Percentiles rank a stretch among this genome's conserved stretches.
Evolutionary conservation across 1,139 yeast genomes (phyloP).

Genomic region (Blastobotrys elegans): DNA sequence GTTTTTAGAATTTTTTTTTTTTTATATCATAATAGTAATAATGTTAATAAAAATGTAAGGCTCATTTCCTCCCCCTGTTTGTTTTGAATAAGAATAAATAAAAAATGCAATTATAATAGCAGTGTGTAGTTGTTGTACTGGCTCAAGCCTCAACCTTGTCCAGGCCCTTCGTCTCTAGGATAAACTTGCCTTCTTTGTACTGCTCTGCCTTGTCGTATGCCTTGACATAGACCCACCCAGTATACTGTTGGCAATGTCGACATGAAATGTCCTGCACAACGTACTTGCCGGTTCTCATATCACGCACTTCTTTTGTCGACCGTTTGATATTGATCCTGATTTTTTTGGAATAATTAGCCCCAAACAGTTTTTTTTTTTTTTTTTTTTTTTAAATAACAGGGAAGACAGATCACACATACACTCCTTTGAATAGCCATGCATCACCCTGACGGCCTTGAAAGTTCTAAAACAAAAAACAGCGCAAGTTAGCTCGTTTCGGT

Average conservation of each 20-base stretch:
- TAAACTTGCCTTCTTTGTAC: conserved; percentile 76
- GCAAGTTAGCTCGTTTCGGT: conserved; percentile 23
- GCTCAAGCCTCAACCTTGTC: conserved; percentile 11
- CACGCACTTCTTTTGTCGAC: conserved; percentile 34
- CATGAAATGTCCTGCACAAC: conserved; percentile 61
- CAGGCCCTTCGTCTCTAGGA: conserved; percentile 48
- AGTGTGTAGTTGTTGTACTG: background rate
- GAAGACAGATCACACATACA: too few relatives aligned
- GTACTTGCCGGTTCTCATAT: conserved; percentile 70
- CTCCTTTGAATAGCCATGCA: conserved; percentile 38
- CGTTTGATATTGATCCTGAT: conserved; percentile 34
- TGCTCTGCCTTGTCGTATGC: conserved; percentile 51
- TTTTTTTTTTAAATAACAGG: too few relatives aligned
- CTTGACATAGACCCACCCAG: conserved; percentile 78
- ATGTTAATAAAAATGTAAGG: background rate
- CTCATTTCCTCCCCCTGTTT: background rate
- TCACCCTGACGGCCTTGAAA: conserved; percentile 40
- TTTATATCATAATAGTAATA: background rate
- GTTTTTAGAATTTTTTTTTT: background rate
- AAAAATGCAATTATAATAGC: background rate
- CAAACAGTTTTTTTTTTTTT: too few relatives aligned
- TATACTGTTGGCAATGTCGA: conserved; percentile 52
- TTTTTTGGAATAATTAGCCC: too few relatives aligned
- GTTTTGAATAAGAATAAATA: background rate
- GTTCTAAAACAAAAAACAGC: conserved; percentile 22